These are phyloP conservation scores for Suillus variegatus DNA, from an alignment of 768 basidiomycete genomes.

Conservation along the genomic window DNA sequence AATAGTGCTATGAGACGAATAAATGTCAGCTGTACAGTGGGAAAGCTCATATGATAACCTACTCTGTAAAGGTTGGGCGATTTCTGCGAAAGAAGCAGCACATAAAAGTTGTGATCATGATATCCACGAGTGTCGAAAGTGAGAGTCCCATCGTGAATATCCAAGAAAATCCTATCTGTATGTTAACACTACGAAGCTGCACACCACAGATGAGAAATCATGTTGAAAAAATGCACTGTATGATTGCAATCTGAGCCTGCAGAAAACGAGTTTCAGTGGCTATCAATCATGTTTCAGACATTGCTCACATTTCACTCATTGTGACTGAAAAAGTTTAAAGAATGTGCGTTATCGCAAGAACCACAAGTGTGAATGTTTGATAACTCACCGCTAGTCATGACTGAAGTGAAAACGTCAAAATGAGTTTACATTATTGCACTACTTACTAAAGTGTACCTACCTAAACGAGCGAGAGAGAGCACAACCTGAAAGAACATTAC, in stretches of 20 bases:
- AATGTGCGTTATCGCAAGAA: background rate
- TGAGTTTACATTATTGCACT: background rate
- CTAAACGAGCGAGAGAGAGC: conserved; percentile 19
- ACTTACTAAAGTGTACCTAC: conserved; percentile 8
- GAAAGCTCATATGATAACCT: conserved; percentile 3
- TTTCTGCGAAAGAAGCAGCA: conserved; percentile 42
- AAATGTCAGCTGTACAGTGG: background rate
- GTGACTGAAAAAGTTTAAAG: conserved; percentile 18
- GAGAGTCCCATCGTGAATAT: conserved; percentile 47
- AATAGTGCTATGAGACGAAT: conserved; percentile 11
- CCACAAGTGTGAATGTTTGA: background rate
- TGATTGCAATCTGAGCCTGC: conserved; percentile 15
- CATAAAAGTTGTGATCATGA: conserved; percentile 44
- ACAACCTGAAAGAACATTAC: conserved; percentile 9
- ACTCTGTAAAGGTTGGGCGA: conserved; percentile 39
- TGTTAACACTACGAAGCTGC: background rate
- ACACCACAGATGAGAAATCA: conserved; percentile 14
- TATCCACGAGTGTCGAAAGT: conserved; percentile 46
- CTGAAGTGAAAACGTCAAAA: conserved; percentile 8
- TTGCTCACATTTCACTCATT: conserved; percentile 21
- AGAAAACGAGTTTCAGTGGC: background rate
- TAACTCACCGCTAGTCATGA: conserved; percentile 20
- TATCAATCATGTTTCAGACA: background rate
- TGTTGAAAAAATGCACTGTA: conserved; percentile 12
- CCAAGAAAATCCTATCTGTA: conserved; percentile 13